A percentile compares a stretch with the other conserved stretches of the same genome.
phyloP scores from a whole-genome alignment of 1,284 basidiomycete species.

The Laetiporus sulphureus region DNA sequence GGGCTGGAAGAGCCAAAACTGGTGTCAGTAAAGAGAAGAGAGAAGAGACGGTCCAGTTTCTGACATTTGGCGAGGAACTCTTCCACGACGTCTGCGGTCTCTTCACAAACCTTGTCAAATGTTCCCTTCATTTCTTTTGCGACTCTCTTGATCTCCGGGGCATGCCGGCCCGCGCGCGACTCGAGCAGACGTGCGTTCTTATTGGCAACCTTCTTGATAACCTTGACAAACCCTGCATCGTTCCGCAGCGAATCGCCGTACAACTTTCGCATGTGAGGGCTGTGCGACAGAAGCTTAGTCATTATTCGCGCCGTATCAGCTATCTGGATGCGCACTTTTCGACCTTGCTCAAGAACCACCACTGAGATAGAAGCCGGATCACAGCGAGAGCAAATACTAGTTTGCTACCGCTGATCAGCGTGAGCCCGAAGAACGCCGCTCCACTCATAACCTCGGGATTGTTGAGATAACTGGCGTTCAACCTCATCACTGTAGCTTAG shows the following conservation, averaged over 20 bases:
- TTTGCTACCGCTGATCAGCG: slow-evolving; percentile 86
- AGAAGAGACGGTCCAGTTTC: slow-evolving; percentile 19
- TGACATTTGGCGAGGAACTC: slow-evolving; percentile 87
- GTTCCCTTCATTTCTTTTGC: slow-evolving; percentile 89
- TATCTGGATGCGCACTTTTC: slow-evolving; percentile 64
- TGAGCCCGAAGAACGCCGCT: slow-evolving; percentile 91
- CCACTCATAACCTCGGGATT: slow-evolving; percentile 97
- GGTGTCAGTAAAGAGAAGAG: not conserved
- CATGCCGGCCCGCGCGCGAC: slow-evolving; percentile 60
- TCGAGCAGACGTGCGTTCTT: slow-evolving; percentile 73
- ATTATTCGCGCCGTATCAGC: slow-evolving; percentile 3
- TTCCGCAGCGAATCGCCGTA: slow-evolving; percentile 91
- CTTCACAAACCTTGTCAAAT: slow-evolving; percentile 91
- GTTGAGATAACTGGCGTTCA: slow-evolving; percentile 69
- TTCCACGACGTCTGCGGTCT: slow-evolving; percentile 86
- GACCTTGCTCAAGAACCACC: slow-evolving; percentile 87
- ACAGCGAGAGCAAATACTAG: slow-evolving; percentile 83
- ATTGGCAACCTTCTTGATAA: slow-evolving; percentile 86
- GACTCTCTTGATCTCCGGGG: slow-evolving; percentile 71
- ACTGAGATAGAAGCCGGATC: slow-evolving; percentile 77
- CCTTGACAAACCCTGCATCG: slow-evolving; percentile 95
- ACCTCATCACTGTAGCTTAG: not conserved
- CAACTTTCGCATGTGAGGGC: slow-evolving; percentile 94
- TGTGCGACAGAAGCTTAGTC: slow-evolving; percentile 25
- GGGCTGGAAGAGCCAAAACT: slow-evolving; percentile 29